Conservation (phyloP, 805 yeast genomes). For the Metschnikowia kofuensis region DNA sequence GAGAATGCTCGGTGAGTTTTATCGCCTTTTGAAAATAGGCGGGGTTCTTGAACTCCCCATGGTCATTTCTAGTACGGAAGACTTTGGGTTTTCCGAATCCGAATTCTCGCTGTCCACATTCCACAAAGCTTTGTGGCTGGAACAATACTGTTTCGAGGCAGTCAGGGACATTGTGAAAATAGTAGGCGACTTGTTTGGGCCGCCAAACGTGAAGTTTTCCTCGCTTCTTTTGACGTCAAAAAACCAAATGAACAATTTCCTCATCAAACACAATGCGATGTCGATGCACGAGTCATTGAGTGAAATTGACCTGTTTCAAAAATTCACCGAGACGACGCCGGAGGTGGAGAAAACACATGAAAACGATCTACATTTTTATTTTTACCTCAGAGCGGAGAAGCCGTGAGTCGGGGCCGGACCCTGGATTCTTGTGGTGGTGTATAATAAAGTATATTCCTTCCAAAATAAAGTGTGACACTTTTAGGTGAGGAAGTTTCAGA, state of each 20-base stretch:
- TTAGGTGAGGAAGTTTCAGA: too few relatives aligned
- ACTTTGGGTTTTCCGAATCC: background rate
- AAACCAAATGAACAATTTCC: slow-evolving; percentile 30
- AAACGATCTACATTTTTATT: slow-evolving; percentile 20
- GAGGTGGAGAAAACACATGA: slow-evolving; percentile 2
- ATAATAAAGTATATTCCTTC: too few relatives aligned
- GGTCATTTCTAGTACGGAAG: slow-evolving; percentile 9
- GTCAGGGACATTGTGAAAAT: background rate
- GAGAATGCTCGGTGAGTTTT: slow-evolving; percentile 29
- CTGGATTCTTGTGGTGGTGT: too few relatives aligned
- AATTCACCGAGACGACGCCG: slow-evolving; percentile 1
- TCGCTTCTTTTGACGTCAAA: slow-evolving; percentile 27
- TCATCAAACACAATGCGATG: slow-evolving; percentile 28
- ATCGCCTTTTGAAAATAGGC: slow-evolving; percentile 34
- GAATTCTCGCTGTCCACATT: background rate
- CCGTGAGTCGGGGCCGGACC: background rate
- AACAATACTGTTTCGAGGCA: background rate
- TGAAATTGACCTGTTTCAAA: slow-evolving; percentile 21
- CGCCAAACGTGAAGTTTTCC: slow-evolving; percentile 29
- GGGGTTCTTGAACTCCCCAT: slow-evolving; percentile 35
- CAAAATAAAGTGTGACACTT: too few relatives aligned
- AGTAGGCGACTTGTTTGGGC: slow-evolving; percentile 27
- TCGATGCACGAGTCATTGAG: slow-evolving; percentile 33
- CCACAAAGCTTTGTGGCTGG: background rate
- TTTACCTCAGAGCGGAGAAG: slow-evolving; percentile 28